Percentiles rank a stretch among this genome's conserved stretches.
Conservation (phyloP, 148 eudicot genomes). For the Chenopodium suecicum region DNA sequence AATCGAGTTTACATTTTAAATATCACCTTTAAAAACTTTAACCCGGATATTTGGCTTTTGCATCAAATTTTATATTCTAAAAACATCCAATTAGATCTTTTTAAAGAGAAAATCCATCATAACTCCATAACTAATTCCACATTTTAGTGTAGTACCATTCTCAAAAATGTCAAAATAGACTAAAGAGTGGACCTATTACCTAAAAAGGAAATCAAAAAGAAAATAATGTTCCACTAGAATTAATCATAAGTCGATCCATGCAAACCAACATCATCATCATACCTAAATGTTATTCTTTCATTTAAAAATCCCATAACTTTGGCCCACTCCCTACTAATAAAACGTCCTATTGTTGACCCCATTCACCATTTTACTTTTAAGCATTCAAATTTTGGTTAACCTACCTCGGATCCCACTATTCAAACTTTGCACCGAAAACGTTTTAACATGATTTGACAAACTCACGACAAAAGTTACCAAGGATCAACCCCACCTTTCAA, state of each 20-base stretch:
- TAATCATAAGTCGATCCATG: background rate
- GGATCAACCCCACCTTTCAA: background rate
- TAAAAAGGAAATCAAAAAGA: slow-evolving; percentile 4
- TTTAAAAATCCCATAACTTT: background rate
- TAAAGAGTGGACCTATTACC: background rate
- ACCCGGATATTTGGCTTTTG: too few relatives aligned
- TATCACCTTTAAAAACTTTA: background rate
- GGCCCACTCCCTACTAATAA: slow-evolving; percentile 3
- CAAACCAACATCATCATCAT: slow-evolving; percentile 11
- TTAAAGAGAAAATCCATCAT: background rate
- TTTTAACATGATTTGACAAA: background rate
- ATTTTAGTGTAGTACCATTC: background rate
- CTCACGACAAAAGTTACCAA: background rate
- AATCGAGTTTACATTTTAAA: too few relatives aligned
- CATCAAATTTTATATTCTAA: background rate
- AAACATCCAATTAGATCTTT: background rate
- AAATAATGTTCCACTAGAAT: background rate
- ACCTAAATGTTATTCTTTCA: background rate
- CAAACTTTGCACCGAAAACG: slow-evolving; percentile 14
- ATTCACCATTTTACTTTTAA: background rate
- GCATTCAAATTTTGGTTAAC: slow-evolving; percentile 1
- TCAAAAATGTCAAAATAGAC: background rate
- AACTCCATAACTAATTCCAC: background rate
- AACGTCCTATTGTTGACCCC: background rate
- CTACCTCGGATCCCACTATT: slow-evolving; percentile 12